Evolutionary conservation across 164 flowering plant species (phyloP), one percentile per base, ranked within the genome.

Genomic region (Dillenia suffruticosa): DNA sequence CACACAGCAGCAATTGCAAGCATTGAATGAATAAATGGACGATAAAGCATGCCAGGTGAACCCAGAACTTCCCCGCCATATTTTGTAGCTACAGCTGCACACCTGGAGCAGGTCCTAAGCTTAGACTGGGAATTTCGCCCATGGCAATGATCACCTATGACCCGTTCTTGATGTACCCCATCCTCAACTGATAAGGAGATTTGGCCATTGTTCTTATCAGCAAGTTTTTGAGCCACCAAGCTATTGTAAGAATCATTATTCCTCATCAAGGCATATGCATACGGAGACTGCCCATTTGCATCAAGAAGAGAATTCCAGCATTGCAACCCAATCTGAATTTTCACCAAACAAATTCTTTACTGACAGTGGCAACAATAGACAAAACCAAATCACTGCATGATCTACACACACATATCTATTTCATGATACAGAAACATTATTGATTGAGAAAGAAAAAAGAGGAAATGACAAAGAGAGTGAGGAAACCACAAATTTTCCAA

Each of bases 1-100:
- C 97, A 90, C 3, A 90, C 90, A 22, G 97, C 92, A 26, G 95
- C 97, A 68, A 90, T 69, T 9, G 86, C 85, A 57, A 90, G 85
- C 91, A 88, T 80, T 24, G 95, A 86, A 63, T 86, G 92, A 26
- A 86, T 64, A 49, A 70, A 86, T 24, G 97, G 95, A 9, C 87
- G 84, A 40, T 82, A 81, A 63, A 89, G 89, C 62, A 87, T 51
- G 14, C 96, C 87, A 32, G 72, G 81, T 16, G 84, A 46, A 54
- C 83, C 79, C 11, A 76, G 75, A 58, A 74, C 53, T 63, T 74
- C 70, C 70, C 59, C 63, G 57, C 52, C 51, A 65, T 44, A 74
- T 47, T 69, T 76, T 12, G 70, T 49, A 5, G 78, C 71, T 53
- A 59, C 70, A 13, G 47, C 64, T 32, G 83, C 78, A 68, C 93